Base-by-base conservation (phyloP, 371 early-diverging fungal genomes). In the Mortierella sp. region DNA sequence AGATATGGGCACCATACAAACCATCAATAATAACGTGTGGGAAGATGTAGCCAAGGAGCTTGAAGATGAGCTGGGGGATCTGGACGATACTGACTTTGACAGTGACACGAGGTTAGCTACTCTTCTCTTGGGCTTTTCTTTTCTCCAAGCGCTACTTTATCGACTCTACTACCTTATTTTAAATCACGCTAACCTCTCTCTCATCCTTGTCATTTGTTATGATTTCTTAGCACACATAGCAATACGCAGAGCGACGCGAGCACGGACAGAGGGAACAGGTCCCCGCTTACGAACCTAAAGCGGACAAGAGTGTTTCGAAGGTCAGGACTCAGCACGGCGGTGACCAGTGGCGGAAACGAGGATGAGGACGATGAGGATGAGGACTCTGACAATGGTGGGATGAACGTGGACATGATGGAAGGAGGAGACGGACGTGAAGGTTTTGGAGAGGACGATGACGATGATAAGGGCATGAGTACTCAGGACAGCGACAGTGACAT, bases 31-130 rank as follows among this genome's bases (percentile, higher is more conserved):
- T 58, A 81, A 92, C 18, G 89, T 91, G 58, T 93, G 92, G 93
- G 90, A 90, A 60, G 93, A 91, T 68, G 85, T 89, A 43, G 90
- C 90, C 49, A 84, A 89, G 76, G 93, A 93, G 77, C 90, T 93
- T 7, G 92, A 93, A 60, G 93, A 92, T n/a, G 87, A 88, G 41
- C 82, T 92, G 46, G 92, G 89, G 90, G 81, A 91, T 74, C 46
- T 85, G 68, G 82, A 90, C 75, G 93, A 91, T 21, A 90, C 91
- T 46, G 91, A 93, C 68, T 78, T 89, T 65, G 88, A 89, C 51
- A 90, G 92, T 75, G 90, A 82, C 24, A 77, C 83, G 72, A 81
- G 85, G 83, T 83, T 75, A 88, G 78, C 72, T 55, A 72, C 29
- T 84, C 85, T 41, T 27, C 60, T 70, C 72, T 55, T 41, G 46